Base-by-base conservation (phyloP, 2,329 filamentous ascomycete species). In the Ceratocystis diversiconidia region DNA sequence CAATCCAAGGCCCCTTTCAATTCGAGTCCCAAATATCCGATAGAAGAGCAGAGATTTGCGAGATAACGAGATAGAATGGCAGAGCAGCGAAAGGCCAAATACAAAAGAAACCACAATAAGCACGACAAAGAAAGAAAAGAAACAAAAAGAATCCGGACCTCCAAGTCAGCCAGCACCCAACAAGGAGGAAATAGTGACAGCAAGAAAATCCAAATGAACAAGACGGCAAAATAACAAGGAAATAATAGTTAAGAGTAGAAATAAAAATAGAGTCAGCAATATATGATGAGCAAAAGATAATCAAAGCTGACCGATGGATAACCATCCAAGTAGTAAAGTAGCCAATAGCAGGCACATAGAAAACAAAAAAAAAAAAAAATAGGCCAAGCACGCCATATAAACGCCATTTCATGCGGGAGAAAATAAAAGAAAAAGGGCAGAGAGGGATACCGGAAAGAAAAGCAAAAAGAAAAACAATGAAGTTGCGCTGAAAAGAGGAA, bases 401-500 rank as follows among this genome's bases (percentile, higher is more conserved):
- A 68, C 63, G 66, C 66, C 66, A 36, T 28, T 52, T 63, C 61
- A 68, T 68, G 64, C 61, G 44, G 55, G 25, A 64, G 48, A 30
- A 48, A 65, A 60, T 61, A 10, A 15, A 36, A 22, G 43, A n/a
- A 46, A 19, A 30, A 52, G 50, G 48, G 46, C 48, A 19, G 30
- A 48, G 32, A 62, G 43, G 55, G 12, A 50, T 44, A 41, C 30
- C 3, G 8, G 52, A 62, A 50, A 57, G 17, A 1, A 55, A 44
- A 52, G 57, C 7, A 32, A 55, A 22, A 50, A 67, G n/a, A 61
- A n/a, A 19, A 46, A 19, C 15, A 41, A 30, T 12, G 41, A 15
- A 25, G 61, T 66, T 30, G 60, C 36, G 69, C 30, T 57, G 46
- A 25, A 65, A 22, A 67, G 60, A 65, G 68, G 69, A 69, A 59